Conservation (phyloP, 2,329 filamentous ascomycete species). For the Aspergillus ibericus region DNA sequence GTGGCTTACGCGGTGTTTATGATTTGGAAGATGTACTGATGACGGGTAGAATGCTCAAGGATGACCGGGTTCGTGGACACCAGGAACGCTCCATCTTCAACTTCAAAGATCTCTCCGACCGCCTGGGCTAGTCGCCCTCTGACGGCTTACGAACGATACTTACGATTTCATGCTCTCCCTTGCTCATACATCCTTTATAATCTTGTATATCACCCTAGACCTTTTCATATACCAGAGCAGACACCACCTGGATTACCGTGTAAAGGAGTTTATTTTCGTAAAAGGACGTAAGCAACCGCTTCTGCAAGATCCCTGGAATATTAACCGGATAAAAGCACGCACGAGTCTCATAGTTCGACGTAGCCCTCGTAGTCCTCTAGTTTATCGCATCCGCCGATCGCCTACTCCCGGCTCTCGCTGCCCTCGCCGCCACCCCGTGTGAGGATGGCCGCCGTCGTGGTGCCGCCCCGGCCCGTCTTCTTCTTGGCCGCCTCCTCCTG, state of each 20-base stretch:
- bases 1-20: background rate
- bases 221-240: background rate
- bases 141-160: conserved; percentile 28
- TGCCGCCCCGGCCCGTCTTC: conserved; percentile 67
- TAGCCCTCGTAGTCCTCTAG: conserved; percentile 8
- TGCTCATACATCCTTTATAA: conserved; percentile 2
- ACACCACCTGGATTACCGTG: background rate
- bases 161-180: conserved; percentile 28
- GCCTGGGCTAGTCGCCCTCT: conserved; percentile 61
- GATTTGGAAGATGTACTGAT: background rate
- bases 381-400: background rate
- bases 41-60: conserved; percentile 73
- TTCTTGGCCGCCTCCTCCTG: conserved; percentile 97
- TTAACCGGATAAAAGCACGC: conserved; percentile 11
- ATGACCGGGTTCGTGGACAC: conserved; percentile 70
- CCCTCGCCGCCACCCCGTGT: conserved; percentile 57
- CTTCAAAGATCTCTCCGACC: conserved; percentile 71
- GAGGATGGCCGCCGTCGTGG: conserved; percentile 65
- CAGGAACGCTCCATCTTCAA: conserved; percentile 70
- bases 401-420: conserved; percentile 15
- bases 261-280: conserved; percentile 9
- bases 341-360: conserved; percentile 20
- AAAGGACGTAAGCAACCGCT: conserved; percentile 13
- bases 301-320: conserved; percentile 14
- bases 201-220: background rate